These are phyloP conservation scores for Nothophytophthora sp. DNA, from an alignment of 352 stramenopile species.

Conservation along the genomic window DNA sequence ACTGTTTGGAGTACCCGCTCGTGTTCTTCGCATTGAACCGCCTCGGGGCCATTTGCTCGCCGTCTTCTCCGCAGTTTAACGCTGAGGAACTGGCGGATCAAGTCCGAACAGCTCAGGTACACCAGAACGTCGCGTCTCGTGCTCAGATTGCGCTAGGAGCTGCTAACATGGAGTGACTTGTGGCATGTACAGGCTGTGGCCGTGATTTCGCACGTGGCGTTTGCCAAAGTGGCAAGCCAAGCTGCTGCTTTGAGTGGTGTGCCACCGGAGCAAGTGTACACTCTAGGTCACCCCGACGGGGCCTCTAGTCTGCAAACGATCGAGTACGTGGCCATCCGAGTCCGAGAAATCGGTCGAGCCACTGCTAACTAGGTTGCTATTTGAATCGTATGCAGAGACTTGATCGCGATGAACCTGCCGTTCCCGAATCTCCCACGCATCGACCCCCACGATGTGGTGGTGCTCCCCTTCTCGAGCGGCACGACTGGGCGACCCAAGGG, in stretches of 20 bases:
- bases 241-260: slow-evolving; percentile 17
- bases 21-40: slow-evolving; percentile 47
- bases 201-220: slow-evolving; percentile 37
- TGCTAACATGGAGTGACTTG: too few relatives aligned
- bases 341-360: neutral
- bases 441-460: slow-evolving; percentile 19
- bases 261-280: slow-evolving; percentile 16
- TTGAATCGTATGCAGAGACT: slow-evolving; percentile 15
- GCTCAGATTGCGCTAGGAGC: too few relatives aligned
- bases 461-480: slow-evolving; percentile 90
- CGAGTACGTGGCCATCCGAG: slow-evolving; percentile 18
- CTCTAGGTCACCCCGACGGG: slow-evolving; percentile 22
- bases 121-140: neutral
- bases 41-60: slow-evolving; percentile 43
- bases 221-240: slow-evolving; percentile 14
- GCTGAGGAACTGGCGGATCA: slow-evolving; percentile 37
- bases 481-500: slow-evolving; percentile 90
- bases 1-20: slow-evolving; percentile 56
- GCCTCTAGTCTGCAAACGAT: slow-evolving; percentile 14
- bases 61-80: slow-evolving; percentile 38
- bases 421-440: slow-evolving; percentile 16
- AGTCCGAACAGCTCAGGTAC: slow-evolving; percentile 32
- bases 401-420: slow-evolving; percentile 18
- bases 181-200: slow-evolving; percentile 9
- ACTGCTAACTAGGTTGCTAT: neutral